Evolutionary conservation across 768 basidiomycete genomes (phyloP), one percentile per base, ranked within the genome.

Genomic region (Serpula lacrymans): DNA sequence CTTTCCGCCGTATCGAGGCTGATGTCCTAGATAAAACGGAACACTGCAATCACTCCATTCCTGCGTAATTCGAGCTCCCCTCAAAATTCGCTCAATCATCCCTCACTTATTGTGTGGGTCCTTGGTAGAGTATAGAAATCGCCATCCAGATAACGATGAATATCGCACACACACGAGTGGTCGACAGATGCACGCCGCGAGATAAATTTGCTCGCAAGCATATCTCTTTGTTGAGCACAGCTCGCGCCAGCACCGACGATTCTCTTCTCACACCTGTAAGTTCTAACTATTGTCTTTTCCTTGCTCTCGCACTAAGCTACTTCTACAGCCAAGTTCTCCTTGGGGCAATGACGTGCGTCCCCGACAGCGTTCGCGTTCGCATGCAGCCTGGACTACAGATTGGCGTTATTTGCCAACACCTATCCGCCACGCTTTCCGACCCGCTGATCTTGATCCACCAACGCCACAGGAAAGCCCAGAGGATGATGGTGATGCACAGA

Each of bases 101-200:
- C n/a, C n/a, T n/a, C n/a, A n/a, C n/a, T n/a, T n/a, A n/a, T n/a
- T n/a, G n/a, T n/a, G n/a, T n/a, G n/a, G n/a, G n/a, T n/a, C n/a
- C n/a, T n/a, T n/a, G n/a, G n/a, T n/a, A n/a, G n/a, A n/a, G n/a
- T n/a, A n/a, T n/a, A n/a, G n/a, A n/a, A n/a, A n/a, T n/a, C n/a
- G n/a, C n/a, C n/a, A n/a, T n/a, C n/a, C n/a, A n/a, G n/a, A n/a
- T n/a, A n/a, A 14, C 27, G 6, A 49, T 49, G 48, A 52, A 57
- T 42, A 12, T 52, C 39, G 53, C 37, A 18, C 13, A 56, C 21
- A 44, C 62, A 42, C 57, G 59, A 25, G 47, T 62, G 27, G 54
- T 62, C 30, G 60, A 62, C 42, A 60, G 60, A 45, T 62, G 60
- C 28, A 64, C 60, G 1, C 60, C 60, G 6, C 62, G 60, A 12